Evolutionary conservation across 306 rosid species (phyloP).

Genomic region (Cicer bijugum): DNA sequence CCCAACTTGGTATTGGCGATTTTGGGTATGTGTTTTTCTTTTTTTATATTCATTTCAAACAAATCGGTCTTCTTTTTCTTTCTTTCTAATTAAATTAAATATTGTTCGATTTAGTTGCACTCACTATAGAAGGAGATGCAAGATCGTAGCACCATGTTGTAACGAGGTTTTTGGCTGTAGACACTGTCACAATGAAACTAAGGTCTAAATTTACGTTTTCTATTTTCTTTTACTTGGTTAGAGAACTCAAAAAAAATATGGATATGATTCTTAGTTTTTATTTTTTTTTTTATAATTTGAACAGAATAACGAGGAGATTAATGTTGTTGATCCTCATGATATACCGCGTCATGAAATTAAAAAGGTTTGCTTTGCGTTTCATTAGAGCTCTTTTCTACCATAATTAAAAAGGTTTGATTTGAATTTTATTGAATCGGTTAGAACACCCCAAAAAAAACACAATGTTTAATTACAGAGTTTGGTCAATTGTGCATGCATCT

Average conservation of each 20-base stretch:
- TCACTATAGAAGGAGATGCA: slow-evolving; percentile 78
- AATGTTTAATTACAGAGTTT: too few relatives aligned
- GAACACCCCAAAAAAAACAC: too few relatives aligned
- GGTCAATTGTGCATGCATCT: too few relatives aligned
- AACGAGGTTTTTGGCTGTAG: slow-evolving; percentile 67
- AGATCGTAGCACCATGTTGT: slow-evolving; percentile 74
- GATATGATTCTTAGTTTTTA: not conserved
- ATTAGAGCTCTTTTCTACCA: not conserved
- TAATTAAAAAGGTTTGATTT: slow-evolving; percentile 57
- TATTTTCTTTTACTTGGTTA: not conserved
- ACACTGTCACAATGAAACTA: slow-evolving; percentile 81
- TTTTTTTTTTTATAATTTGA: not conserved
- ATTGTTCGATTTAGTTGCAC: slow-evolving; percentile 55
- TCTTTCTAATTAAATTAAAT: not conserved
- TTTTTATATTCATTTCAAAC: not conserved
- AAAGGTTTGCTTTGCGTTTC: slow-evolving; percentile 53
- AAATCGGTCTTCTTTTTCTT: not conserved
- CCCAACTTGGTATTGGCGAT: too few relatives aligned
- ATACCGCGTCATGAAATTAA: slow-evolving; percentile 69
- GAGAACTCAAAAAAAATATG: not conserved
- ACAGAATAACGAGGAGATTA: slow-evolving; percentile 61
- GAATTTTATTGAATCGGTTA: not conserved
- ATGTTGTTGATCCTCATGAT: slow-evolving; percentile 54
- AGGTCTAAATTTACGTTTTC: slow-evolving; percentile 41
- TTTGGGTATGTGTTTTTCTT: slow-evolving; percentile 53